phyloP scores from a whole-genome alignment of 108 stramenopile genomes.

The Pelagomonas calceolata region DNA sequence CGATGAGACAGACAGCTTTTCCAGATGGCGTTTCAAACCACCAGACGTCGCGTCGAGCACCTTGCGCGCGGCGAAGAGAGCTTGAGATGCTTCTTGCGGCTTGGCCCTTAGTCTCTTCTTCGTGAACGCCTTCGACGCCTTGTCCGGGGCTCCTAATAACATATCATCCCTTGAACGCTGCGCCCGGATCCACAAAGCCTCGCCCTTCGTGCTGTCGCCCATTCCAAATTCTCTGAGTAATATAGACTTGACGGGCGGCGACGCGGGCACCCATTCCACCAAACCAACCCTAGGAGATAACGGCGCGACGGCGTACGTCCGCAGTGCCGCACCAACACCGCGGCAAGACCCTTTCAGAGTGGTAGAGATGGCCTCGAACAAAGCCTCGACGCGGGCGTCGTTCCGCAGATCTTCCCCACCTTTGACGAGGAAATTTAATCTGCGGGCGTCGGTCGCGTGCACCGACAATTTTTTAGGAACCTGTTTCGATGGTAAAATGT shows the following conservation, averaged over 20 bases:
- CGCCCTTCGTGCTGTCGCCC: too few relatives aligned
- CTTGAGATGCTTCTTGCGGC: background rate
- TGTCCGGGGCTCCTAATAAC: background rate
- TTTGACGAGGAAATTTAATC: slow-evolving; percentile 36
- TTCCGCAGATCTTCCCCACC: slow-evolving; percentile 37
- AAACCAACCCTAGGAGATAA: slow-evolving; percentile 26
- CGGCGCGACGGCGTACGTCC: slow-evolving; percentile 31
- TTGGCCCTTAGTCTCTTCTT: background rate
- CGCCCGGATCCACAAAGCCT: too few relatives aligned
- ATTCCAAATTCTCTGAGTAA: slow-evolving; percentile 9
- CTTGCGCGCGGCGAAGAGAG: background rate
- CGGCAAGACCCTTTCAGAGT: slow-evolving; percentile 19
- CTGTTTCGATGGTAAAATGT: slow-evolving; percentile 23
- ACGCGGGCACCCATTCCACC: slow-evolving; percentile 38
- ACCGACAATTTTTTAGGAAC: slow-evolving; percentile 31
- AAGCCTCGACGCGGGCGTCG: slow-evolving; percentile 38
- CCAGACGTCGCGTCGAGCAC: background rate
- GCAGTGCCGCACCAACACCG: slow-evolving; percentile 18
- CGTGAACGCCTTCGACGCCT: background rate
- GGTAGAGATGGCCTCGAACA: slow-evolving; percentile 38
- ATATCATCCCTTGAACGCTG: too few relatives aligned
- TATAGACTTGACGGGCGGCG: slow-evolving; percentile 18
- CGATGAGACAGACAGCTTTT: slow-evolving; percentile 23
- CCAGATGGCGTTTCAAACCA: slow-evolving; percentile 21
- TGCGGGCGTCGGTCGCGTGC: slow-evolving; percentile 24